Evolutionary conservation across 192 early-diverging fungal genomes (phyloP).

Genomic region (Bifiguratus adelaidae): DNA sequence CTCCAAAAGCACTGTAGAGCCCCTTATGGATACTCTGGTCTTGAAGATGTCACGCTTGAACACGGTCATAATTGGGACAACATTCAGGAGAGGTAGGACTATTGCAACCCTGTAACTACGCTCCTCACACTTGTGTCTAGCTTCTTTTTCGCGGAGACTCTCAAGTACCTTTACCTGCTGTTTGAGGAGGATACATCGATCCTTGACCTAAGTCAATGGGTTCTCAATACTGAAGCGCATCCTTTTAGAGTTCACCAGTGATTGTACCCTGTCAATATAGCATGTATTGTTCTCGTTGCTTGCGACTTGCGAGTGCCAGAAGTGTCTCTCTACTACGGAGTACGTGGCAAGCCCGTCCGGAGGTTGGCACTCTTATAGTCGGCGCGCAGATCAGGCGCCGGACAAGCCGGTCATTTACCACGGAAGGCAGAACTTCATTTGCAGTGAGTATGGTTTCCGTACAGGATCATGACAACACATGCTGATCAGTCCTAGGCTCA

Average conservation of each 20-base stretch:
- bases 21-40: constrained; percentile 32
- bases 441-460: neutral
- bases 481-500: neutral
- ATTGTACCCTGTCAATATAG: neutral
- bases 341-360: no score
- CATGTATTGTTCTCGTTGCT: neutral
- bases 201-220: constrained; percentile 69
- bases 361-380: no score
- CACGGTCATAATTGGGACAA: constrained; percentile 19
- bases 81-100: constrained; percentile 37
- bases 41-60: constrained; percentile 18
- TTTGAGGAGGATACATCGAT: constrained; percentile 51
- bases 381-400: no score
- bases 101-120: neutral
- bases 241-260: constrained; percentile 40
- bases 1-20: constrained; percentile 35
- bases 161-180: constrained; percentile 91
- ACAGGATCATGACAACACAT: neutral
- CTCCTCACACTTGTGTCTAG: constrained; percentile 13
- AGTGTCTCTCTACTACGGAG: no score
- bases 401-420: no score
- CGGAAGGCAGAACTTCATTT: neutral
- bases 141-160: constrained; percentile 91
- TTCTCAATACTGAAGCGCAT: constrained; percentile 95
- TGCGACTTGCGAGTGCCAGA: neutral